These are phyloP conservation scores for Solanum medicagineum DNA, from an alignment of 257 asterid genomes.

Conservation along the genomic window DNA sequence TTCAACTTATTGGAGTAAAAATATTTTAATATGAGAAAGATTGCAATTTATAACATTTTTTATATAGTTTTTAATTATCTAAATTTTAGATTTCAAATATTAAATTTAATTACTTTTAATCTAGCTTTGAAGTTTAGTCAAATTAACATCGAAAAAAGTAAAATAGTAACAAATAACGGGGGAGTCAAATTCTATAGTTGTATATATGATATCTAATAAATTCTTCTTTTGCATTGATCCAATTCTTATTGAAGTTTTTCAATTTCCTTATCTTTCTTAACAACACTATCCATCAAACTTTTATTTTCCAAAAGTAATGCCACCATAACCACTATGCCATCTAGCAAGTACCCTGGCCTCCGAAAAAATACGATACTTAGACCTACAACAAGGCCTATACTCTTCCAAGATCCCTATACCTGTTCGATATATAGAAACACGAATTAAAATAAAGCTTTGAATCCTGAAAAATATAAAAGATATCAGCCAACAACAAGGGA, in stretches of 20 bases:
- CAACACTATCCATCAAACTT: slow-evolving; percentile 5
- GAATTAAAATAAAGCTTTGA: neutral
- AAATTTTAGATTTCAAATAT: too few relatives aligned
- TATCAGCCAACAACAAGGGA: neutral
- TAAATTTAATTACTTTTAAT: too few relatives aligned
- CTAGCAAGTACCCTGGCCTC: slow-evolving; percentile 13
- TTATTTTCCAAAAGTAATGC: slow-evolving; percentile 16
- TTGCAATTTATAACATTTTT: too few relatives aligned
- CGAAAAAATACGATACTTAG: slow-evolving; percentile 1
- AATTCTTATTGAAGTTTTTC: slow-evolving; percentile 4
- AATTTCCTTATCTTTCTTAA: slow-evolving; percentile 15
- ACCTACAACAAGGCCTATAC: slow-evolving; percentile 5
- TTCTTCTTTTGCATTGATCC: neutral
- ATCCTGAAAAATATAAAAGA: neutral
- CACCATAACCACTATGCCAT: slow-evolving; percentile 13
- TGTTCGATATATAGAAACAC: neutral
- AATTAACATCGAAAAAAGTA: too few relatives aligned
- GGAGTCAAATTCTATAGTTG: neutral
- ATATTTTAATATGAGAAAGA: too few relatives aligned
- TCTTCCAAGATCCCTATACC: slow-evolving; percentile 1
- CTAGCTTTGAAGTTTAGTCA: too few relatives aligned
- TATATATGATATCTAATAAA: neutral
- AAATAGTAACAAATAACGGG: too few relatives aligned
- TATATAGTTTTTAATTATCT: too few relatives aligned
- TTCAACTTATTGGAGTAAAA: too few relatives aligned